phyloP scores from a whole-genome alignment of 208 protist genomes.

The Trypanosoma congolense region DNA sequence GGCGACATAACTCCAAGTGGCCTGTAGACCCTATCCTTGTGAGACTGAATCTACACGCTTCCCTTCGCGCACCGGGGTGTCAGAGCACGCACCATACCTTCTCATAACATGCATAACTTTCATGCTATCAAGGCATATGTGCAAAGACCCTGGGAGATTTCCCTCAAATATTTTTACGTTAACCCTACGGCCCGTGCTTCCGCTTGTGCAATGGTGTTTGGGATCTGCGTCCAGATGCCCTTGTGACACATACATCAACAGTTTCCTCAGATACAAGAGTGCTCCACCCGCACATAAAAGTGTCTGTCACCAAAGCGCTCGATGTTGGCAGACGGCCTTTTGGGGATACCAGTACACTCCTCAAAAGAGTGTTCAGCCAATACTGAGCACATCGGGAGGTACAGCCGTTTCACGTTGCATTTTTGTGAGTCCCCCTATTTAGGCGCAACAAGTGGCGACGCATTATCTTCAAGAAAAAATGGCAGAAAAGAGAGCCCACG shows the following conservation, averaged over 20 bases:
- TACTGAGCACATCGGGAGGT: not conserved
- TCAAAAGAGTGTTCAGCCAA: not conserved
- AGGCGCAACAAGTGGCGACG: not conserved
- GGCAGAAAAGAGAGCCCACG: not conserved
- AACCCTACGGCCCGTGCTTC: not conserved
- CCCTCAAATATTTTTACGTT: not conserved
- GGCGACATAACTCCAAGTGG: not conserved
- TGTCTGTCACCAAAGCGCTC: not conserved
- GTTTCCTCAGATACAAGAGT: conserved; percentile 1
- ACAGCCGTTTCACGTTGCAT: not conserved
- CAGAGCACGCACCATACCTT: not conserved
- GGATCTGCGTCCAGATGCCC: not conserved
- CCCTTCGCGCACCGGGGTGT: not conserved
- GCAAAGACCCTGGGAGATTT: not conserved
- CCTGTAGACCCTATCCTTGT: not conserved
- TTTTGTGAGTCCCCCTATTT: not conserved
- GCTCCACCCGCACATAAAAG: not conserved
- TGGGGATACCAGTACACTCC: not conserved
- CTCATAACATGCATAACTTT: conserved; percentile 3
- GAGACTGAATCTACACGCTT: not conserved
- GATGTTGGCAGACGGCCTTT: not conserved
- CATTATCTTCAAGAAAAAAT: not conserved
- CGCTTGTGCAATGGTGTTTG: conserved; percentile 1
- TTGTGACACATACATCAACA: not conserved
- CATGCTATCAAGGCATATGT: conserved; percentile 1